Evolutionary conservation across 352 stramenopile genomes (phyloP).

Genomic region (Salisapilia sapeloensis): DNA sequence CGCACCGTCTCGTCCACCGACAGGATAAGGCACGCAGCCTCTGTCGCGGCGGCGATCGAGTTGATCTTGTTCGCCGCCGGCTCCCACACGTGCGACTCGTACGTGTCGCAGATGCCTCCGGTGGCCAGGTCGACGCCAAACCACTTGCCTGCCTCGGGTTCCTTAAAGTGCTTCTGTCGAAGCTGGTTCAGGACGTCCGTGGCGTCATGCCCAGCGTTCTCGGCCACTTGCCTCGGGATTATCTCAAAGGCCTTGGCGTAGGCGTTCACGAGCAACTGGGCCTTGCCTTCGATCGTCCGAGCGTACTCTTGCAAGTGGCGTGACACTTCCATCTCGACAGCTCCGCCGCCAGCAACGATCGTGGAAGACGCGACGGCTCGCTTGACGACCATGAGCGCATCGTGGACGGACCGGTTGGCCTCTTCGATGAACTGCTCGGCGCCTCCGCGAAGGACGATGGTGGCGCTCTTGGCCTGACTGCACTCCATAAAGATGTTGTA

Average conservation of each 20-base stretch:
- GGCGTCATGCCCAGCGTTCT: constrained; percentile 97
- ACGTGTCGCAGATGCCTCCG: constrained; percentile 96
- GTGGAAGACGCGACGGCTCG: constrained; percentile 82
- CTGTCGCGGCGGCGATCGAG: constrained; percentile 89
- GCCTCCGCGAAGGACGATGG: constrained; percentile 94
- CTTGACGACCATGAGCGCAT: constrained; percentile 98
- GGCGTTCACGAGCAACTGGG: constrained; percentile 91
- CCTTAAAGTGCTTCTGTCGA: constrained; percentile 92
- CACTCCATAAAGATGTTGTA: constrained; percentile 99
- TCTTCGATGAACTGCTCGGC: constrained; percentile 98
- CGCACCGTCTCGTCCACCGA: constrained; percentile 98
- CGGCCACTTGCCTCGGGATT: constrained; percentile 93
- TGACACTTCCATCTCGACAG: constrained; percentile 89
- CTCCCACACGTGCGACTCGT: constrained; percentile 96
- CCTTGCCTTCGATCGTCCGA: constrained; percentile 94
- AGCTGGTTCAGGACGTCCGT: constrained; percentile 97
- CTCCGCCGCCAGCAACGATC: constrained; percentile 85
- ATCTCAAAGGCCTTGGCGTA: constrained; percentile 97
- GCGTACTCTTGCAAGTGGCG: constrained; percentile 83
- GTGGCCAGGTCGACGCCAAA: constrained; percentile 96
- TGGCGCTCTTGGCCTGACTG: constrained; percentile 88
- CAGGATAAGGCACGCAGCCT: constrained; percentile 97
- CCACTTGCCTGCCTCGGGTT: constrained; percentile 87
- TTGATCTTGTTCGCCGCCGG: constrained; percentile 98
- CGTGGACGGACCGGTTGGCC: constrained; percentile 94